Evolutionary conservation across 1,139 yeast genomes (phyloP).

Genomic region (Geotrichum aggregatum): DNA sequence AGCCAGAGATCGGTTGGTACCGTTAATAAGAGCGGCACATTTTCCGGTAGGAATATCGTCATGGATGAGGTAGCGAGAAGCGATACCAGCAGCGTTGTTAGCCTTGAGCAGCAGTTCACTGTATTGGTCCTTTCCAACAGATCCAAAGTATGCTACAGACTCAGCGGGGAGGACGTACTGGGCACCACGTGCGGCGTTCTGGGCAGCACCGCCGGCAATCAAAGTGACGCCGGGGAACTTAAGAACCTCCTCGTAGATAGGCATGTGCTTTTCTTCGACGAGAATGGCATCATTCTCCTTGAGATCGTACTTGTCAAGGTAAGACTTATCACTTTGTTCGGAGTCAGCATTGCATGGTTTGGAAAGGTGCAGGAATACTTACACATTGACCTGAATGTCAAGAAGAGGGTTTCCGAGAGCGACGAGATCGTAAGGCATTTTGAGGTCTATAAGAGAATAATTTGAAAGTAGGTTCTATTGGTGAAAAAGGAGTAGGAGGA

Average conservation of each 20-base stretch:
- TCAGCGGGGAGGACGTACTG: slow-evolving; percentile 79
- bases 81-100: slow-evolving; percentile 81
- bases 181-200: slow-evolving; percentile 98
- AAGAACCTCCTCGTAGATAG: slow-evolving; percentile 76
- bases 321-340: slow-evolving; percentile 45
- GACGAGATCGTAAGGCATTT: slow-evolving; percentile 54
- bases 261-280: slow-evolving; percentile 82
- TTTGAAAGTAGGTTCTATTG: too few species aligned
- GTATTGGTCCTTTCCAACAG: slow-evolving; percentile 90
- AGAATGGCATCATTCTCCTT: slow-evolving; percentile 94
- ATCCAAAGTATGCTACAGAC: slow-evolving; percentile 90
- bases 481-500: neutral
- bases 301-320: slow-evolving; percentile 72
- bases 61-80: slow-evolving; percentile 73
- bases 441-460: slow-evolving; percentile 8
- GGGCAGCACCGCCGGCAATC: slow-evolving; percentile 99
- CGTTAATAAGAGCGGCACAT: slow-evolving; percentile 93
- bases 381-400: slow-evolving; percentile 80
- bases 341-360: slow-evolving; percentile 11
- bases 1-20: slow-evolving; percentile 83
- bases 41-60: slow-evolving; percentile 82
- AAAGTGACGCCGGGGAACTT: slow-evolving; percentile 57
- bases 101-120: slow-evolving; percentile 78
- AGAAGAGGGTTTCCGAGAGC: slow-evolving; percentile 77
- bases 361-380: slow-evolving; percentile 13